phyloP scores from a whole-genome alignment of 352 stramenopile species.

The Blastocystis sp. region DNA sequence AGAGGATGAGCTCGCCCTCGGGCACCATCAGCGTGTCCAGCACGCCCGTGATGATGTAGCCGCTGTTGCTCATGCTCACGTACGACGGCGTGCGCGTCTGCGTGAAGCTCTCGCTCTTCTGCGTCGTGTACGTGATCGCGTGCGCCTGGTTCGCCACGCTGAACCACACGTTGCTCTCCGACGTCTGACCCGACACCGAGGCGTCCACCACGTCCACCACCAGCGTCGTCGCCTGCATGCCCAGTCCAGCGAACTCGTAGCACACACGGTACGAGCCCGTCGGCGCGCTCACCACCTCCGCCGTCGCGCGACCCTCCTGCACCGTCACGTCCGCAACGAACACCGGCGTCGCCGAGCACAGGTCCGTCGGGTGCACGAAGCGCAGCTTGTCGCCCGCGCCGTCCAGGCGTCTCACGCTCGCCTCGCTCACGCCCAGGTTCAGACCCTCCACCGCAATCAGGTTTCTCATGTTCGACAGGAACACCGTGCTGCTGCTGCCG shows the following conservation, averaged over 20 bases:
- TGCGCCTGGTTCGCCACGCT: slow-evolving; percentile 36
- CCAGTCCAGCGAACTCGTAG: slow-evolving; percentile 37
- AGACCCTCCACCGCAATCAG: slow-evolving; percentile 1
- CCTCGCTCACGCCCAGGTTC: slow-evolving; percentile 2
- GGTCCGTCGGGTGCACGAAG: not conserved
- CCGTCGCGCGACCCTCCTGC: not conserved
- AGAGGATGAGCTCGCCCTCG: slow-evolving; percentile 17
- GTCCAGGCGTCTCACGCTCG: too few relatives aligned
- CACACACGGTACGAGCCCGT: slow-evolving; percentile 55
- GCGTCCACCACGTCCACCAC: slow-evolving; percentile 24
- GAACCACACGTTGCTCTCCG: slow-evolving; percentile 69
- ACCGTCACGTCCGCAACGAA: not conserved
- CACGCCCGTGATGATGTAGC: slow-evolving; percentile 2
- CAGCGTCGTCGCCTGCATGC: slow-evolving; percentile 3
- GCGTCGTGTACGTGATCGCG: slow-evolving; percentile 50
- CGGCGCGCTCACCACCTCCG: not conserved
- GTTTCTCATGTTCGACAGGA: slow-evolving; percentile 45
- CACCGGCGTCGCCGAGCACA: not conserved
- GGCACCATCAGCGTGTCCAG: slow-evolving; percentile 22
- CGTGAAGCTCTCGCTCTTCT: not conserved
- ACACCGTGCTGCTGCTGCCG: not conserved
- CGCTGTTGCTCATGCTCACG: slow-evolving; percentile 30
- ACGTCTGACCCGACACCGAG: slow-evolving; percentile 7
- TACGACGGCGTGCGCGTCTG: slow-evolving; percentile 12
- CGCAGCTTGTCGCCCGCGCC: not conserved